Base-by-base conservation (phyloP, 495 filamentous ascomycete genomes). In the Trichoderma virens region DNA sequence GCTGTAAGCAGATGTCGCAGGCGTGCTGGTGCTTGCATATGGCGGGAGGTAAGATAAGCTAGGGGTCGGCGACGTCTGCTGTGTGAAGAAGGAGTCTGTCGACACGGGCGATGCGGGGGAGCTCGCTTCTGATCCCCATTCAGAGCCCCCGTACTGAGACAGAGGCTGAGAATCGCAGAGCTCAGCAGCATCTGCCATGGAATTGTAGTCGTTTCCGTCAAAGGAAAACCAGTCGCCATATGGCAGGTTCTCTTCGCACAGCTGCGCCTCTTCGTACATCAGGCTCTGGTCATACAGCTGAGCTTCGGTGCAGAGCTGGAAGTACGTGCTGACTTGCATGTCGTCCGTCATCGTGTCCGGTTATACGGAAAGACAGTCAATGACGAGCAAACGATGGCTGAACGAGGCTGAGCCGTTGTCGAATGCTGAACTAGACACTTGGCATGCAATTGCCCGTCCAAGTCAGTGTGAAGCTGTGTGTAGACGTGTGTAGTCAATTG, bases 151-250 rank as follows among this genome's bases (percentile, higher is more conserved):
- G 27, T 35, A 61, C 31, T 14, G 6, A 34, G 59, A 61, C n/a
- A 61, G 31, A 5, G 59, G 59, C 59, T 61, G 59, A 25, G 59
- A 61, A 20, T 38, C 59, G 59, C 51, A 56, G 51, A 30, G 13
- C 30, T 56, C 51, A 3, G 51, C 9, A 16, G 23, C 16, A 14
- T 30, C 51, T 56, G 51, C 13, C 8, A 56, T 56, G 23, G 11
- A 28, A 28, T 9, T 56, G 51, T 56, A 28, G 51, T 18, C 23
- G 11, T 56, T 56, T 11, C 28, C 11, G 25, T n/a, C 51, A 25
- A 20, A 56, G 0, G 51, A 27, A 18, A 56, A 56, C 51, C 51
- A 56, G 51, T 30, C 51, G 27, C 13, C 20, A n/a, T 56, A 56
- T 6, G 51, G 51, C 25, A 56, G 51, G 51, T 56, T 56, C 25